These are phyloP conservation scores for Colletotrichum liaoningense DNA, from an alignment of 2,329 filamentous ascomycete genomes.

Conservation along the genomic window DNA sequence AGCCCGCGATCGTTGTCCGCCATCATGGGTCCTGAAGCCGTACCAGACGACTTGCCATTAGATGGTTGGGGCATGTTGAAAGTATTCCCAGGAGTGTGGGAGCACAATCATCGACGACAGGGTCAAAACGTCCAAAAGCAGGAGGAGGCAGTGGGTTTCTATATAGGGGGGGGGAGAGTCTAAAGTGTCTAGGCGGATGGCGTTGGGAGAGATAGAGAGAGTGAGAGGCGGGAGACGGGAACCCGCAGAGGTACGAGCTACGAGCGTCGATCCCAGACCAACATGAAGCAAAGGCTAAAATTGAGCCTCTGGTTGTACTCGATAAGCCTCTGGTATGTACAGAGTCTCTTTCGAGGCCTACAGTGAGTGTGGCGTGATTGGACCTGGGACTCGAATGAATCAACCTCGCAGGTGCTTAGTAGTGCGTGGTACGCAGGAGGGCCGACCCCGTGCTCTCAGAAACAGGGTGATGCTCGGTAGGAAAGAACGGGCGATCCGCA, in stretches of 20 bases:
- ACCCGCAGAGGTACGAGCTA: constrained; percentile 29
- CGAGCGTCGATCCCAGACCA: constrained; percentile 35
- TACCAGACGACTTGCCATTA: constrained; percentile 47
- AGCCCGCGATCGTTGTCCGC: constrained; percentile 42
- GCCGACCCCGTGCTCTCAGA: constrained; percentile 16
- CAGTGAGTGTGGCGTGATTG: constrained; percentile 20
- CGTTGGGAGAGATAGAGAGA: background rate
- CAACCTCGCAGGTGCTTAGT: constrained; percentile 19
- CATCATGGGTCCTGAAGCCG: constrained; percentile 38
- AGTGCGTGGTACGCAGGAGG: constrained; percentile 3
- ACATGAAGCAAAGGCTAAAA: constrained; percentile 38
- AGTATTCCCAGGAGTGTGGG: constrained; percentile 35
- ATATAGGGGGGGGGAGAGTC: constrained; percentile 37
- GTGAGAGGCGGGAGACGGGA: constrained; percentile 14
- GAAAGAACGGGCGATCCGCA: constrained; percentile 13
- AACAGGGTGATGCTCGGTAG: constrained; percentile 27
- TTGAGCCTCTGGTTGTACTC: constrained; percentile 17
- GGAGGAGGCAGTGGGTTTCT: constrained; percentile 34
- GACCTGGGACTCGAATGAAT: constrained; percentile 8
- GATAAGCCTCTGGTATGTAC: constrained; percentile 5
- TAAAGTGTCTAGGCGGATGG: constrained; percentile 29
- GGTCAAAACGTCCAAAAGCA: constrained; percentile 11
- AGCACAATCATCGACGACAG: constrained; percentile 24
- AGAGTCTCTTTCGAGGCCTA: background rate
- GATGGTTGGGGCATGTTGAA: constrained; percentile 45